Percentiles rank a stretch among this genome's conserved stretches.
phyloP scores from a whole-genome alignment of 106 monocot species.

The Ottelia alismoides region DNA sequence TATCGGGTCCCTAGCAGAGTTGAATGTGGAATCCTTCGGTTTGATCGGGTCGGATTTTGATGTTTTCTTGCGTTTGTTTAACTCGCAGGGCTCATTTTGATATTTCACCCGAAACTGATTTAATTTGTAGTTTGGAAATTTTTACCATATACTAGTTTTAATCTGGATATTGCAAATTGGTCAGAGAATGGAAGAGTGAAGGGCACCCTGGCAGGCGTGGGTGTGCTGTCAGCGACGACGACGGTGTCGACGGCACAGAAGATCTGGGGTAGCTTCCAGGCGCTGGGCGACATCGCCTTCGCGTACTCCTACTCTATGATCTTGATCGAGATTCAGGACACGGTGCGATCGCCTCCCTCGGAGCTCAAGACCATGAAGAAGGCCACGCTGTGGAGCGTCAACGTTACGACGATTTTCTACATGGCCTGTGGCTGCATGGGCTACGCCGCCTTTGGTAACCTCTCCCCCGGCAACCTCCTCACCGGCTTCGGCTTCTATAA shows the following conservation, averaged over 20 bases:
- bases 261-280: conserved; percentile 32
- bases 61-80: neutral
- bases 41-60: neutral
- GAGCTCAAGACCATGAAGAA: conserved; percentile 56
- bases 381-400: conserved; percentile 26
- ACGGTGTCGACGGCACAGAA: conserved; percentile 25
- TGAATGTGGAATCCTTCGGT: neutral
- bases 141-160: neutral
- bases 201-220: conserved; percentile 27
- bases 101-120: neutral
- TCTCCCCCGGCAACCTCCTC: conserved; percentile 40
- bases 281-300: conserved; percentile 48
- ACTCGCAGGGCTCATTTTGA: neutral
- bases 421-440: conserved; percentile 51
- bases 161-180: neutral
- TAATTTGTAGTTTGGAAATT: neutral
- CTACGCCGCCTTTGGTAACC: conserved; percentile 45
- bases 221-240: conserved; percentile 18
- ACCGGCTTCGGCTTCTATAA: conserved; percentile 55
- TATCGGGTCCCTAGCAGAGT: neutral
- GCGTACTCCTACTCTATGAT: conserved; percentile 50
- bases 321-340: conserved; percentile 53
- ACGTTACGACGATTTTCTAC: conserved; percentile 38
- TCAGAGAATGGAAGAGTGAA: conserved; percentile 27
- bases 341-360: conserved; percentile 47